Evolutionary conservation across 2,329 filamentous ascomycete species (phyloP).

Genomic region (Hypoxylon sp.): DNA sequence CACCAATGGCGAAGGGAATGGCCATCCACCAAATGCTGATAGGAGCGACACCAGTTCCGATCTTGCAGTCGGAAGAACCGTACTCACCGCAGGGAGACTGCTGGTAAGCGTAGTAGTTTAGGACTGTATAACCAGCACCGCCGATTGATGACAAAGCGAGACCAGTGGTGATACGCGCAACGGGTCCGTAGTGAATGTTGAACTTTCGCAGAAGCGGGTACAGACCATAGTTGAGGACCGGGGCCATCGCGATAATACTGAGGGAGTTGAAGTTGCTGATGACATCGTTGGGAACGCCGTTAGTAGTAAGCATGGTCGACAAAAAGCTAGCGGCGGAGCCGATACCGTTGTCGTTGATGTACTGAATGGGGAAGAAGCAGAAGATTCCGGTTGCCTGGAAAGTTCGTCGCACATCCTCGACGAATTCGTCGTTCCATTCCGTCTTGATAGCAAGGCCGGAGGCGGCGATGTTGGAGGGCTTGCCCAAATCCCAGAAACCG

Average conservation of each 20-base stretch:
- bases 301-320: constrained; percentile 57
- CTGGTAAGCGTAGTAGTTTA: constrained; percentile 55
- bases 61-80: constrained; percentile 50
- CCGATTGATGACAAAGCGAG: constrained; percentile 58
- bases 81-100: constrained; percentile 53
- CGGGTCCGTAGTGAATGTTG: constrained; percentile 56
- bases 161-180: constrained; percentile 60
- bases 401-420: constrained; percentile 70
- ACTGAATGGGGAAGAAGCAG: constrained; percentile 59
- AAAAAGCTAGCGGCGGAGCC: constrained; percentile 58
- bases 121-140: constrained; percentile 53
- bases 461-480: constrained; percentile 62
- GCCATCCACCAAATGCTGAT: constrained; percentile 67
- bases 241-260: constrained; percentile 56
- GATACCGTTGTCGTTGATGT: constrained; percentile 59
- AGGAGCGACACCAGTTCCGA: constrained; percentile 50
- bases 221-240: constrained; percentile 57
- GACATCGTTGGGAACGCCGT: constrained; percentile 60
- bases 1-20: constrained; percentile 58
- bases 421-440: constrained; percentile 71
- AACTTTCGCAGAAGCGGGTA: constrained; percentile 55
- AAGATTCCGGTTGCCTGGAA: constrained; percentile 68
- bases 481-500: constrained; percentile 67
- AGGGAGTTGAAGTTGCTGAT: constrained; percentile 60
- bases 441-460: constrained; percentile 49